Conservation (phyloP, 2,329 filamentous ascomycete species). For the Hirsutella rhossiliensis region DNA sequence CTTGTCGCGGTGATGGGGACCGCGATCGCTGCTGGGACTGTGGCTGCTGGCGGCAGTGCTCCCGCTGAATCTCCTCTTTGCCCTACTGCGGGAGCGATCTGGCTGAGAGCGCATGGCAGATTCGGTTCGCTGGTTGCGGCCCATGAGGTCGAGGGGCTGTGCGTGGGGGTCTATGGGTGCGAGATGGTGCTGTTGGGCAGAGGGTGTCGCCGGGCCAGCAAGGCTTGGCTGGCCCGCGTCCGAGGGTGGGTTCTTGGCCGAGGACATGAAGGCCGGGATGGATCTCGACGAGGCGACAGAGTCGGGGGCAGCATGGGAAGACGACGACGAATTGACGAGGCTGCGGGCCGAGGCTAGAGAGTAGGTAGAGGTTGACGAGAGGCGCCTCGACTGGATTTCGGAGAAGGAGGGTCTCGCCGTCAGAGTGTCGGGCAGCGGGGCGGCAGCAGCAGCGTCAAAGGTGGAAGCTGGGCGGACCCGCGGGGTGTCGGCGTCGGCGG, state of each 20-base stretch:
- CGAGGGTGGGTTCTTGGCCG: slow-evolving; percentile 26
- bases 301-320: slow-evolving; percentile 39
- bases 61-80: slow-evolving; percentile 65
- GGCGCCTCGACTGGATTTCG: slow-evolving; percentile 46
- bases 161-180: slow-evolving; percentile 28
- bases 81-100: slow-evolving; percentile 53
- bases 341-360: slow-evolving; percentile 52
- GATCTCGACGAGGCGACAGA: slow-evolving; percentile 26
- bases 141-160: slow-evolving; percentile 31
- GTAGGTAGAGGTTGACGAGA: slow-evolving; percentile 63
- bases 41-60: slow-evolving; percentile 75
- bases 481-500: slow-evolving; percentile 36
- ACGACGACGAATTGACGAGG: slow-evolving; percentile 34
- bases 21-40: slow-evolving; percentile 63
- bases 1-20: slow-evolving; percentile 40
- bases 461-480: slow-evolving; percentile 24
- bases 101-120: slow-evolving; percentile 31
- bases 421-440: slow-evolving; percentile 32
- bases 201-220: slow-evolving; percentile 23
- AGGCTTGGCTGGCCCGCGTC: slow-evolving; percentile 40
- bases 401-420: slow-evolving; percentile 34
- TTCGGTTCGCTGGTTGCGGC: slow-evolving; percentile 27
- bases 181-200: slow-evolving; percentile 30
- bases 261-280: slow-evolving; percentile 30
- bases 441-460: slow-evolving; percentile 13